Base-by-base conservation (phyloP, 2,329 filamentous ascomycete species). In the Aspergillaceae sp. region DNA sequence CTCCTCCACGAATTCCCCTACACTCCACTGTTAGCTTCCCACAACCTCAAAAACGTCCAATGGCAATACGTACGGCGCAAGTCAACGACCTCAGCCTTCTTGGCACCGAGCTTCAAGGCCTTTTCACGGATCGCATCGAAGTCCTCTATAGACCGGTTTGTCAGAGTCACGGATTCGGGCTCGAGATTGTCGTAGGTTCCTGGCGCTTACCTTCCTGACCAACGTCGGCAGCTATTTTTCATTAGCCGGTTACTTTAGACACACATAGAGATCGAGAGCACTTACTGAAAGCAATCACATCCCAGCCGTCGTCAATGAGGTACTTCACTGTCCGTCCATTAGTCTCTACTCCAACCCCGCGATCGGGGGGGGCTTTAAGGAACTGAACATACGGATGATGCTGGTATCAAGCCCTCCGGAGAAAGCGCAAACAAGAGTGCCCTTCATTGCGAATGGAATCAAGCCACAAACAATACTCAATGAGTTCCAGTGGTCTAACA, bases 1-100 rank as follows among this genome's bases (percentile, higher is more conserved):
- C 72, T 91, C 79, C 57, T 89, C 84, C 55, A 92, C 79, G 60
- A 92, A 90, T 68, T 87, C 83, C 56, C 75, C 28, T 45, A 36
- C 19, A 19, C 19, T 19, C 37, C 29, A 8, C 3, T 27, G 29
- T 47, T 37, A 48, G 37, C 35, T 19, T 27, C 28, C 41, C 9
- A 9, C 2, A 3, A 8, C 19, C 3, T 5, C 36, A 5, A 28
- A 9, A 1, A 1, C 5, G 7, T 9, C 38, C 36, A 37, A 32
- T 34, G 29, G 10, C 8, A 29, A 2, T 36, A 45, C 46, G 30
- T 48, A 52, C 61, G 75, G 59, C 81, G 79, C 45, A 91, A 75
- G 65, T 92, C 71, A 51, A 74, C 69, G 54, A 82, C 74, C 52
- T 77, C 65, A 66, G 83, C 78, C 70, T 79, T 78, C 69, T 78